phyloP scores from a whole-genome alignment of 345 rosid species.

The Eucalyptus victrix region DNA sequence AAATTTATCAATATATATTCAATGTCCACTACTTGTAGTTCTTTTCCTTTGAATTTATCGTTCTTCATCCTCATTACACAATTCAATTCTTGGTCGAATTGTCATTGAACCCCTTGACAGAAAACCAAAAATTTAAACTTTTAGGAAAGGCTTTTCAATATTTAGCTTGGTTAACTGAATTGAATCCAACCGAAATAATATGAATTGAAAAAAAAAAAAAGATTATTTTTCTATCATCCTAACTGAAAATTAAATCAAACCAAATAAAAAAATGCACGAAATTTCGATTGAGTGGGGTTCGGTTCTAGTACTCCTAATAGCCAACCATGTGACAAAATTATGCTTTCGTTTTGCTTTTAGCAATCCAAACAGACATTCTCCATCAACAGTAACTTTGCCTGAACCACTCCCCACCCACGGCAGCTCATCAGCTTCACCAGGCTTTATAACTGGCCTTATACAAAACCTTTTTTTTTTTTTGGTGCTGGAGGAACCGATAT shows the following conservation, averaged over 20 bases:
- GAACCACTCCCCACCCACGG: background rate
- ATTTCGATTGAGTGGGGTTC: too few species aligned
- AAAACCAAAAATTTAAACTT: background rate
- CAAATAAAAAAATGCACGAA: accelerated
- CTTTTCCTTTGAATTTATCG: background rate
- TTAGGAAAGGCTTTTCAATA: background rate
- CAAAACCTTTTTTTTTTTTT: too few species aligned
- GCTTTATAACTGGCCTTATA: background rate
- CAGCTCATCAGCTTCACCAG: background rate
- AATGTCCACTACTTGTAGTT: background rate
- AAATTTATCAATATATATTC: background rate
- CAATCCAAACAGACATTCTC: background rate
- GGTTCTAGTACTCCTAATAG: background rate
- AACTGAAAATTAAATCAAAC: too few species aligned
- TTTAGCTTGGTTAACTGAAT: accelerated
- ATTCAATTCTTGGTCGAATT: background rate
- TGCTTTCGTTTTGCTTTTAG: background rate
- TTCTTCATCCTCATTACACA: background rate
- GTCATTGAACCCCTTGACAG: background rate
- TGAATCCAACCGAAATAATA: accelerated
- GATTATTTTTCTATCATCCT: too few species aligned
- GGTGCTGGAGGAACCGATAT: too few species aligned
- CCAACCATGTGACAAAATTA: background rate
- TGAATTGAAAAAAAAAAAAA: accelerated
- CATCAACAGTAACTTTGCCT: background rate